Evolutionary conservation across 164 flowering plant species (phyloP).

Genomic region (Annona cherimola): DNA sequence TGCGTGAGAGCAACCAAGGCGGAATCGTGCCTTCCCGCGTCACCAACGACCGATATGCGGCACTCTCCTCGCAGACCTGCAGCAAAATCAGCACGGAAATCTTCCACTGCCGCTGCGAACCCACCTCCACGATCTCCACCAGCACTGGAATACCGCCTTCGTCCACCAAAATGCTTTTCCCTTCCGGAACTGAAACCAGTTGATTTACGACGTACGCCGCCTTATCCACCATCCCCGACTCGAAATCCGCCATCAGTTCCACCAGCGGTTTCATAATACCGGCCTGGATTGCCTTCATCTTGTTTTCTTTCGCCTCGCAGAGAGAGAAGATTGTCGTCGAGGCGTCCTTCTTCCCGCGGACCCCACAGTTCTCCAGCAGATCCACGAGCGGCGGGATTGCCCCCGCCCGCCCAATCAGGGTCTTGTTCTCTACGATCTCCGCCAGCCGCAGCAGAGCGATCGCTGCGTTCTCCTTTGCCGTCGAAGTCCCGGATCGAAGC

Average conservation of each 20-base stretch:
- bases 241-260: too few species aligned
- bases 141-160: constrained; percentile 91
- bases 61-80: constrained; percentile 63
- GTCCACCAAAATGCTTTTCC: constrained; percentile 51
- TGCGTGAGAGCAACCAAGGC: too few species aligned
- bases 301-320: constrained; percentile 68
- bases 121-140: constrained; percentile 83
- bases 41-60: constrained; percentile 55
- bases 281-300: too few species aligned
- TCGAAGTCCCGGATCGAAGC: constrained; percentile 52
- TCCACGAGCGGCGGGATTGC: constrained; percentile 67
- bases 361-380: constrained; percentile 51
- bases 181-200: constrained; percentile 49
- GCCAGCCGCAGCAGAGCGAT: constrained; percentile 80
- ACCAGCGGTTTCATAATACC: too few species aligned
- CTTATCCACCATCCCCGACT: too few species aligned
- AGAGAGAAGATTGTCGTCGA: constrained; percentile 69
- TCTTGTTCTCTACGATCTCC: constrained; percentile 57
- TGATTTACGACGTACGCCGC: too few species aligned
- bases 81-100: constrained; percentile 53
- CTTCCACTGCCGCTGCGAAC: constrained; percentile 77
- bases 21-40: constrained; percentile 95
- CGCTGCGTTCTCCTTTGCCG: constrained; percentile 82
- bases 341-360: constrained; percentile 85
- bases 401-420: constrained; percentile 74